Base-by-base conservation (phyloP, 257 asterid species). In the Solanum paucissectum region DNA sequence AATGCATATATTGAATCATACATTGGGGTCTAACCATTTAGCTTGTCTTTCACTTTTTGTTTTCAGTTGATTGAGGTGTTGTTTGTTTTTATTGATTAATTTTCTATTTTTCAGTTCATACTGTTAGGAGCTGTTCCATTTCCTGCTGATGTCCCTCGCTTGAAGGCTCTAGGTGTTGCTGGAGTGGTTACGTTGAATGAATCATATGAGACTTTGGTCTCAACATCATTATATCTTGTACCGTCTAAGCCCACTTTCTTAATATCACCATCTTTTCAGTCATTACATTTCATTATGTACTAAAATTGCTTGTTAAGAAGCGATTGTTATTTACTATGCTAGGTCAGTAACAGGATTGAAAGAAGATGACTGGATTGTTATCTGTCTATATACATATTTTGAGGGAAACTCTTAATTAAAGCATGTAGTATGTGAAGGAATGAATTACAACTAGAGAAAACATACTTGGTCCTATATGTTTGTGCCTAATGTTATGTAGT, bases 71-170 rank as follows among this genome's bases (percentile, higher is more conserved):
- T 76, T 34, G 83, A 25, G 73, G 75, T 66, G 79, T 60, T 44
- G 21, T 32, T 12, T 16, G 38, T 20, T 84, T 23, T 33, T 83
- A 64, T 21, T 55, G 40, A 69, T 74, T 69, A 81, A 62, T 83
- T 86, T 88, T 86, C 84, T 86, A 1, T 77, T 74, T 87, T 36
- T 86, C 93, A 97, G 99, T 94, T 91, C 91, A 88, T 97, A 72
- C 88, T 97, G 91, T 92, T 95, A 88, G 98, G 99, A 86, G 99
- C 99, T 87, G 99, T 97, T 90, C 99, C 99, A 42, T 97, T 97
- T 89, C 99, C 98, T 83, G 90, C 95, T 62, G 98, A 97, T 85
- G 96, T 95, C 87, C 98, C 98, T 10, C 93, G 93, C 87, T 88
- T 97, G 94, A 95, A 94, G 89, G 95, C 91, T 75, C 93, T 93